Evolutionary conservation across 2,329 filamentous ascomycete species (phyloP).

Genomic region (Cordyceps pruinosa): DNA sequence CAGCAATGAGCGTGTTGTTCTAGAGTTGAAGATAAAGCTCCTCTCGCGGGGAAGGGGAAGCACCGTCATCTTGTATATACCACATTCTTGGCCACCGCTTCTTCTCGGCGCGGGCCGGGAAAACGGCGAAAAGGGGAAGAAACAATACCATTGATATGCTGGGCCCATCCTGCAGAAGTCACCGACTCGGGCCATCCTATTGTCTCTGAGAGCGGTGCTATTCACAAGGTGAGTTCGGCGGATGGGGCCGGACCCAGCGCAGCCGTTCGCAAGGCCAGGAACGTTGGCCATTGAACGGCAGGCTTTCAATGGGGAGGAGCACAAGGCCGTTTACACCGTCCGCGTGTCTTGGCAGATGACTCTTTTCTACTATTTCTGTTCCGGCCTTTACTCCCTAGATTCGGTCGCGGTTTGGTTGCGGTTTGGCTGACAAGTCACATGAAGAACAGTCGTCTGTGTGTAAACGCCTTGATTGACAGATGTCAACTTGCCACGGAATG

Average conservation of each 20-base stretch:
- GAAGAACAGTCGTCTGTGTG: too few relatives aligned
- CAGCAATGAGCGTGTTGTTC: too few relatives aligned
- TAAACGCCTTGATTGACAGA: background rate
- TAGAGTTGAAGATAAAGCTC: background rate
- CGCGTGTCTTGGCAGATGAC: too few relatives aligned
- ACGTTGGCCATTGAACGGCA: background rate
- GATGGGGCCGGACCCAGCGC: background rate
- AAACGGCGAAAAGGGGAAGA: background rate
- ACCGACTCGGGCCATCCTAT: conserved; percentile 2
- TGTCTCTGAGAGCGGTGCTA: background rate
- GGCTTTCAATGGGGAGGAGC: background rate
- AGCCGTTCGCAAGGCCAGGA: background rate
- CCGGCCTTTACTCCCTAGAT: too few relatives aligned
- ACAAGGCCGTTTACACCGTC: too few relatives aligned
- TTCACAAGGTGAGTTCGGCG: background rate
- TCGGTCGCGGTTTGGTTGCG: too few relatives aligned
- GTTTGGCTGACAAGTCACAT: too few relatives aligned
- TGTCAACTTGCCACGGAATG: background rate
- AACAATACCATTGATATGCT: conserved; percentile 2
- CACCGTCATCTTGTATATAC: conserved; percentile 8
- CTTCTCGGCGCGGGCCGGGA: background rate
- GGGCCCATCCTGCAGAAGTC: background rate
- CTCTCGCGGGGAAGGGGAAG: background rate
- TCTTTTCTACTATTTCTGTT: too few relatives aligned
- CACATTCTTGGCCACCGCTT: background rate